Evolutionary conservation across 1,139 yeast genomes (phyloP).

Genomic region (Pichia sp.): DNA sequence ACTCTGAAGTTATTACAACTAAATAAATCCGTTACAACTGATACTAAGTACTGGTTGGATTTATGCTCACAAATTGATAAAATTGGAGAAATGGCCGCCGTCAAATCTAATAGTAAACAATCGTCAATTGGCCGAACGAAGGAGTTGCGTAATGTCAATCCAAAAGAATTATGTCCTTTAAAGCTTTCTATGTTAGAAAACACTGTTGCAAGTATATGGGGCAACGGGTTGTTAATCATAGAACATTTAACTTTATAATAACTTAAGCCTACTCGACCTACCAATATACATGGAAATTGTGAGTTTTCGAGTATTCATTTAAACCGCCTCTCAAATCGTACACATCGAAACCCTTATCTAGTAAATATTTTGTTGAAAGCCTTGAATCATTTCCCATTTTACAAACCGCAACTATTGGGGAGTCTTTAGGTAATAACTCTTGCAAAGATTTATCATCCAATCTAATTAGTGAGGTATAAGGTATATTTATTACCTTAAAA

Average conservation of each 20-base stretch:
- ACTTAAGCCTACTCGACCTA: not conserved
- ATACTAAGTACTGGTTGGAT: slow-evolving; percentile 23
- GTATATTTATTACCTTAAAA: slow-evolving; percentile 58
- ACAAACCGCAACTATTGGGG: slow-evolving; percentile 50
- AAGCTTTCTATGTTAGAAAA: slow-evolving; percentile 8
- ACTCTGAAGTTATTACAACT: slow-evolving; percentile 23
- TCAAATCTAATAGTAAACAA: slow-evolving; percentile 3
- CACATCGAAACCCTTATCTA: slow-evolving; percentile 49
- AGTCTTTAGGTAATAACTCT: slow-evolving; percentile 20
- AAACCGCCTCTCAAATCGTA: slow-evolving; percentile 79
- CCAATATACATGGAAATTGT: slow-evolving; percentile 62
- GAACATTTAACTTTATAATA: slow-evolving; percentile 41
- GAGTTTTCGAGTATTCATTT: slow-evolving; percentile 60
- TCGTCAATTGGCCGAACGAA: slow-evolving; percentile 2
- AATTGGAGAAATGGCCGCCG: slow-evolving; percentile 14
- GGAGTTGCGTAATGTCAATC: slow-evolving; percentile 1
- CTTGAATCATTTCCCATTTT: slow-evolving; percentile 92
- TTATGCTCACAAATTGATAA: slow-evolving; percentile 30
- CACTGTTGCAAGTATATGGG: slow-evolving; percentile 46
- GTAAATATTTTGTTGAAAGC: slow-evolving; percentile 57
- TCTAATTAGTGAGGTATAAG: slow-evolving; percentile 47
- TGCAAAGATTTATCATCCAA: slow-evolving; percentile 29
- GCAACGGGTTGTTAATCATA: slow-evolving; percentile 61
- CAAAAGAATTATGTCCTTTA: slow-evolving; percentile 7
- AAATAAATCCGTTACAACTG: slow-evolving; percentile 8